phyloP scores from a whole-genome alignment of 768 basidiomycete species.

The Mycena sanguinolenta region DNA sequence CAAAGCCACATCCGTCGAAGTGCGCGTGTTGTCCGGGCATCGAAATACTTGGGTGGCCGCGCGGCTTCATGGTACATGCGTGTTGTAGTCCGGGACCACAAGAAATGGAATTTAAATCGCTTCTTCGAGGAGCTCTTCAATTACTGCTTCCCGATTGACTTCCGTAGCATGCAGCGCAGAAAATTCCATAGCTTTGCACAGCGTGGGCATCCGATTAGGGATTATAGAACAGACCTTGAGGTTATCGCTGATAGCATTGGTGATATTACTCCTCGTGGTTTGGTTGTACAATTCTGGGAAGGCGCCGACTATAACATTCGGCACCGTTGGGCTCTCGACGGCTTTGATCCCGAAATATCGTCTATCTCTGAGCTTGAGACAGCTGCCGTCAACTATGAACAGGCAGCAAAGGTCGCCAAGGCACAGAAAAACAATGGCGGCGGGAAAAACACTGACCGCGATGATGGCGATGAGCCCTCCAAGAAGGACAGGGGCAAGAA shows the following conservation, averaged over 20 bases:
- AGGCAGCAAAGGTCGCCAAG: constrained; percentile 8
- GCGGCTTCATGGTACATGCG: not conserved
- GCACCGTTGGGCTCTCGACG: constrained; percentile 21
- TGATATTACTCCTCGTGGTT: constrained; percentile 18
- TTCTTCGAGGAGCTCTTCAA: constrained; percentile 28
- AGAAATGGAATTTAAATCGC: not conserved
- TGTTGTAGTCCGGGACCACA: not conserved
- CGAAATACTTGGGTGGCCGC: not conserved
- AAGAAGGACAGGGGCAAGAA: too few species aligned
- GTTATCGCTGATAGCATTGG: constrained; percentile 30
- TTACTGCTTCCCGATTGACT: constrained; percentile 34
- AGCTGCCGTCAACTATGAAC: constrained; percentile 25
- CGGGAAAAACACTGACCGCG: too few species aligned
- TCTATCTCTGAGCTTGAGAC: constrained; percentile 2
- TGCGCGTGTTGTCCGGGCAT: not conserved
- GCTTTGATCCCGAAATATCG: constrained; percentile 25
- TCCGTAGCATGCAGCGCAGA: constrained; percentile 30
- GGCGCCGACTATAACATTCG: constrained; percentile 23
- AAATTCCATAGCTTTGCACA: constrained; percentile 33
- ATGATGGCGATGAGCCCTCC: not conserved
- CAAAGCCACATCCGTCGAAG: constrained; percentile 9
- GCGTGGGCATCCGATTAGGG: constrained; percentile 21
- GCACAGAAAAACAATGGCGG: constrained; percentile 2
- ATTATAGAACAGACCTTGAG: constrained; percentile 22
- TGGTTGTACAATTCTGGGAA: constrained; percentile 33